Conservation (phyloP, 345 rosid species). For the Acer negundo region DNA sequence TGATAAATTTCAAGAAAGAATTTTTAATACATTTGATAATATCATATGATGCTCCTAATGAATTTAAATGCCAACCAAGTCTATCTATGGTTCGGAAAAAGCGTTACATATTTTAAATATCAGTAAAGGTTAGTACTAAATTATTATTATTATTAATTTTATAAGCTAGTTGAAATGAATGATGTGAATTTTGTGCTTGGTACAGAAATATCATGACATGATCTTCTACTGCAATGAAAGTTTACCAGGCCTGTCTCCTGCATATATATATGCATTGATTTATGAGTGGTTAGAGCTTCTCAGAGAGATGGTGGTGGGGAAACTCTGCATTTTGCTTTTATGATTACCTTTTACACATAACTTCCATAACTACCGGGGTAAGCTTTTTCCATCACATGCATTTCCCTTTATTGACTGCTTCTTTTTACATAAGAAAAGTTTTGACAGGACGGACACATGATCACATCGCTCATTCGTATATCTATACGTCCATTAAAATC, state of each 20-base stretch:
- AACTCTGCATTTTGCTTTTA: not conserved
- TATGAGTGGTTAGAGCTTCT: not conserved
- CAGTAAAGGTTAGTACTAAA: not conserved
- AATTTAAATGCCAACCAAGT: no score
- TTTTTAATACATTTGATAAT: not conserved
- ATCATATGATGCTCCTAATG: not conserved
- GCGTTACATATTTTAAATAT: no score
- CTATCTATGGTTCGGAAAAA: no score
- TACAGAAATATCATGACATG: not conserved
- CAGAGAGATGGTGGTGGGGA: not conserved
- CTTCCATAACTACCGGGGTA: constrained; percentile 33
- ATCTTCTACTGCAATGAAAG: not conserved
- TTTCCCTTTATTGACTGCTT: not conserved
- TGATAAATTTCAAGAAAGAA: not conserved
- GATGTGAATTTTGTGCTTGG: not conserved
- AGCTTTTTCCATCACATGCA: constrained; percentile 9
- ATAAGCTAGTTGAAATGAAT: not conserved
- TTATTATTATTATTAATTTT: no score
- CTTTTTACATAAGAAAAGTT: not conserved
- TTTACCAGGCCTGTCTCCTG: not conserved
- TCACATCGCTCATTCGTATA: not conserved
- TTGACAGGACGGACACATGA: not conserved
- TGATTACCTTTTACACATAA: constrained; percentile 24
- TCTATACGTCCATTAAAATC: not conserved
- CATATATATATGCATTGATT: not conserved